Percentiles rank a stretch among this genome's conserved stretches.
phyloP scores from a whole-genome alignment of 108 stramenopile genomes.

The Craspedostauros australis region DNA sequence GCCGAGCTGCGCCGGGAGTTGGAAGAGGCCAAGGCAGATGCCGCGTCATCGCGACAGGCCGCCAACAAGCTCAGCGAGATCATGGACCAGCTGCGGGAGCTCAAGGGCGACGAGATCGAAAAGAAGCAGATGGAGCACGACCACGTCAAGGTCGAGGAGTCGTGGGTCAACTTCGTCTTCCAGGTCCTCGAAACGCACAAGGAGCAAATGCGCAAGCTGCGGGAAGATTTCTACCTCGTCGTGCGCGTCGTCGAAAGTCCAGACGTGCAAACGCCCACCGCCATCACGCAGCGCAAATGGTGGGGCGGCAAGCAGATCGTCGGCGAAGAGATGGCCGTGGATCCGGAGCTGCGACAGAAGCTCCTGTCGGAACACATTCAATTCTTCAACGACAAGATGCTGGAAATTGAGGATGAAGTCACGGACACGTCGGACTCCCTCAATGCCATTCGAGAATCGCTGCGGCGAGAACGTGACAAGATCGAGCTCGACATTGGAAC shows the following conservation, averaged over 20 bases:
- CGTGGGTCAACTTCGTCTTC: constrained; percentile 36
- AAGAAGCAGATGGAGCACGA: constrained; percentile 33
- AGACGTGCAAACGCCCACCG: constrained; percentile 2
- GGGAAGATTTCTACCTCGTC: constrained; percentile 30
- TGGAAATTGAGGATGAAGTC: constrained; percentile 25
- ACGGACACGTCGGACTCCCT: constrained; percentile 11
- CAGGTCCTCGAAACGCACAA: constrained; percentile 27
- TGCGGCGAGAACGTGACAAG: constrained; percentile 17
- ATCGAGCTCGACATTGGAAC: constrained; percentile 29
- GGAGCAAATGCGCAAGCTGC: constrained; percentile 28
- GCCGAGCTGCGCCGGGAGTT: constrained; percentile 22
- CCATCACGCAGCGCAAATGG: not conserved
- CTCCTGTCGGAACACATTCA: constrained; percentile 23
- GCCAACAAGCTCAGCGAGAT: constrained; percentile 37
- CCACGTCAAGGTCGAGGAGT: constrained; percentile 36
- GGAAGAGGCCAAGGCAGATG: constrained; percentile 33
- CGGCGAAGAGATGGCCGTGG: constrained; percentile 9
- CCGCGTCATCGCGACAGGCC: constrained; percentile 24
- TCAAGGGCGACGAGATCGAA: constrained; percentile 31
- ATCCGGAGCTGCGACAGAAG: constrained; percentile 23
- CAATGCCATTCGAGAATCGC: constrained; percentile 12
- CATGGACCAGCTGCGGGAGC: constrained; percentile 34
- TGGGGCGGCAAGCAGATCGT: not conserved
- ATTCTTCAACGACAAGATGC: constrained; percentile 27
- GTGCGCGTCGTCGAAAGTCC: constrained; percentile 33